These are phyloP conservation scores for Chlamydomonas urium DNA, from an alignment of 139 green algal genomes.

Conservation along the genomic window DNA sequence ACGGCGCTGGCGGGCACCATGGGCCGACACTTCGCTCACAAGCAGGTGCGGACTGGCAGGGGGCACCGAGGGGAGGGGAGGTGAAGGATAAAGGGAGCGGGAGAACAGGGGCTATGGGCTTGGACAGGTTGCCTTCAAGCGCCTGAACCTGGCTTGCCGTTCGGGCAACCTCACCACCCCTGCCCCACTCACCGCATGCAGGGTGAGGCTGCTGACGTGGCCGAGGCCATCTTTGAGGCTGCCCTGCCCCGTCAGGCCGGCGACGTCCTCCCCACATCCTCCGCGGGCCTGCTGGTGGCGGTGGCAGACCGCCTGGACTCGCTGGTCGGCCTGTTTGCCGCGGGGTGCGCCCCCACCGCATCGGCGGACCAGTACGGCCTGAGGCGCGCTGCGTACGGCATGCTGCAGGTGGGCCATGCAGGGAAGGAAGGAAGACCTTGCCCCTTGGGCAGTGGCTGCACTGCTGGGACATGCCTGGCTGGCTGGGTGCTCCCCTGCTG, in stretches of 20 bases:
- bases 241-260: conserved; percentile 78
- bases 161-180: too few relatives aligned
- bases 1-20: conserved; percentile 93
- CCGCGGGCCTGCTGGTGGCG: conserved; percentile 45
- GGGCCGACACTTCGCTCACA: conserved; percentile 58
- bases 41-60: conserved; percentile 31
- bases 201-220: conserved; percentile 48
- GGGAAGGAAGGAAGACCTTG: too few relatives aligned
- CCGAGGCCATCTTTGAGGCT: conserved; percentile 83
- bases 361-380: conserved; percentile 92
- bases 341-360: conserved; percentile 78
- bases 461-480: too few relatives aligned
- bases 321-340: conserved; percentile 90
- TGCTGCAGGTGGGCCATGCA: conserved; percentile 64
- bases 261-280: conserved; percentile 66
- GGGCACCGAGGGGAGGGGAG: not conserved
- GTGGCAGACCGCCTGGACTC: conserved; percentile 82
- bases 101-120: too few relatives aligned
- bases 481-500: too few relatives aligned
- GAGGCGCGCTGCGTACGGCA: conserved; percentile 81
- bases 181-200: conserved; percentile 57
- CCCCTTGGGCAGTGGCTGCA: too few relatives aligned
- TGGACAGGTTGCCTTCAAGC: too few relatives aligned
- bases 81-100: too few relatives aligned
- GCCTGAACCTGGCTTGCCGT: too few relatives aligned